Evolutionary conservation across 2,329 filamentous ascomycete species (phyloP), one percentile per base, ranked within the genome.

Genomic region (Trichoderma lentiforme): DNA sequence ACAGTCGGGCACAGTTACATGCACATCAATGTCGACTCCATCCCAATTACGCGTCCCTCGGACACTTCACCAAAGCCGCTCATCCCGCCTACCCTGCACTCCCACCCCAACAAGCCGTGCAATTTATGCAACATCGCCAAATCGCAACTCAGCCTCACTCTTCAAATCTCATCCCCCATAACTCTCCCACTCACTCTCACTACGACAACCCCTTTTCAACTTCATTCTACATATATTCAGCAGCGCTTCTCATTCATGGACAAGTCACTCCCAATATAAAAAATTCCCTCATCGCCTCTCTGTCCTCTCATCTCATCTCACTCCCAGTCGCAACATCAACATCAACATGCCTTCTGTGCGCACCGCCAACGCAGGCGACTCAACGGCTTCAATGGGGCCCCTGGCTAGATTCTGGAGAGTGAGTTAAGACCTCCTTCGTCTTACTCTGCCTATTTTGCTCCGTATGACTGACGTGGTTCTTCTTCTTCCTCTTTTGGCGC

Each of bases 331-430:
- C 47, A 65, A 24, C 47, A 79, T 80, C 47, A 65, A 24, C 47
- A 79, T 80, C 47, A 64, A 53, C 11, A 80, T 80, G 79, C 76
- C 79, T 62, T 75, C 77, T 11, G 67, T 61, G 32, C 61, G 73
- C 56, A 71, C 73, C 70, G 74, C 70, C 71, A 73, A 70, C 71
- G 74, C 60, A 65, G 72, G 70, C 69, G 74, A 74, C 34, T 24
- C 56, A 28, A 72, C 32, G 72, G 74, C 62, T 51, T 77, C 77
- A 2, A 73, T 77, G 51, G 77, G 77, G 12, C 77, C 77, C 9
- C 26, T 86, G 28, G 77, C 79, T 15, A 80, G 84, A 63, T 84
- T 84, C 74, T 88, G 86, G 85, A 83, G 81, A 78, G 86, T 86
- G 78, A 70, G 77, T 53, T 53, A 14, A 21, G 34, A 4, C 4